Conservation (phyloP, 768 basidiomycete genomes). For the Boletus subcaerulescens region DNA sequence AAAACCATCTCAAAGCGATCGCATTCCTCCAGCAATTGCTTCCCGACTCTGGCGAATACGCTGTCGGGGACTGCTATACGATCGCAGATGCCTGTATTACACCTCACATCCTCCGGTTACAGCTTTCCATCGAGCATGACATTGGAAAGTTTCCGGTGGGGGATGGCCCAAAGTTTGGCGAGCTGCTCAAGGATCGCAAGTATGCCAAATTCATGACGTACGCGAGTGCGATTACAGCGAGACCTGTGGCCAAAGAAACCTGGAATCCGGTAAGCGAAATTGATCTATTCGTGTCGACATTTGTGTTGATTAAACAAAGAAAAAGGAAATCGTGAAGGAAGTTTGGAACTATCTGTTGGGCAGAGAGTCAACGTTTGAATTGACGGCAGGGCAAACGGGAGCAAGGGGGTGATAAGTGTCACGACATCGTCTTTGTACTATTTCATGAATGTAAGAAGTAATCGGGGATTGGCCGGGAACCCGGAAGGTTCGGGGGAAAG, state of each 20-base stretch:
- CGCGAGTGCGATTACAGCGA: constrained; percentile 40
- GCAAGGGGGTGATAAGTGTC: too few relatives aligned
- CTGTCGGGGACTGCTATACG: constrained; percentile 44
- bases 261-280: constrained; percentile 46
- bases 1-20: constrained; percentile 36
- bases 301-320: not conserved
- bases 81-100: constrained; percentile 58
- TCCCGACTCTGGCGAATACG: constrained; percentile 38
- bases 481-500: too few relatives aligned
- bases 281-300: too few relatives aligned
- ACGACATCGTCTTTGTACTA: too few relatives aligned
- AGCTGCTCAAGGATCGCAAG: constrained; percentile 40
- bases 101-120: constrained; percentile 53
- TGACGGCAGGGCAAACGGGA: too few relatives aligned
- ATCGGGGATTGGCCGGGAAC: too few relatives aligned
- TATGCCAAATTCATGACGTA: constrained; percentile 50
- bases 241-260: constrained; percentile 52
- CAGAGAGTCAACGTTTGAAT: not conserved
- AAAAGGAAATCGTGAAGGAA: not conserved
- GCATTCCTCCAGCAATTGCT: constrained; percentile 50
- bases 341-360: not conserved
- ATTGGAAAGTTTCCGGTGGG: constrained; percentile 48
- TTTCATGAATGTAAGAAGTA: too few relatives aligned
- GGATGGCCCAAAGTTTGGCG: constrained; percentile 42
- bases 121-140: constrained; percentile 43